Evolutionary conservation across 2,329 filamentous ascomycete genomes (phyloP).

Genomic region (Fusarium armeniacum): DNA sequence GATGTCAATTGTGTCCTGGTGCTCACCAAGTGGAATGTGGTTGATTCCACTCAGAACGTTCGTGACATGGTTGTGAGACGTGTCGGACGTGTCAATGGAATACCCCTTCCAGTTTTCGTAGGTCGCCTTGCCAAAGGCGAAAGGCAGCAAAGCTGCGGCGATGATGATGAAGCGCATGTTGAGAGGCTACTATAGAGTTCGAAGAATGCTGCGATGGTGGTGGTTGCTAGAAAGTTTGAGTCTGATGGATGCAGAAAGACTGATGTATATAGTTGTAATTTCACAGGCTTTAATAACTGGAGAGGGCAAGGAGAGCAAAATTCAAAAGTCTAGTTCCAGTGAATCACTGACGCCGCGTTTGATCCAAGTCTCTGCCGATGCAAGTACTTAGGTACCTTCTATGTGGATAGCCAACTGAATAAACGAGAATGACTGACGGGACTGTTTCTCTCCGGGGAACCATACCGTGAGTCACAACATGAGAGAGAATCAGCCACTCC

Average conservation of each 20-base stretch:
- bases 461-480: not conserved
- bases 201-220: not conserved
- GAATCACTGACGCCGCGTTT: conserved; percentile 3
- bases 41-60: conserved; percentile 36
- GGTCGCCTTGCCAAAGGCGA: conserved; percentile 38
- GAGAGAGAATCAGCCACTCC: not conserved
- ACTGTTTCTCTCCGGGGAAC: not conserved
- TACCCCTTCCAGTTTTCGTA: conserved; percentile 50
- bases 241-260: not conserved
- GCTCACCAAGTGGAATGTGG: conserved; percentile 46
- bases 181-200: not conserved
- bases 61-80: conserved; percentile 32
- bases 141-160: conserved; percentile 25
- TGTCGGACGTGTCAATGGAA: conserved; percentile 40
- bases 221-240: not conserved
- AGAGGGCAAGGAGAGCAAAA: not conserved
- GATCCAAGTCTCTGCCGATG: too few species aligned
- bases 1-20: conserved; percentile 45
- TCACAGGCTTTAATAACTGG: not conserved
- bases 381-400: not conserved
- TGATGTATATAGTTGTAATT: conserved; percentile 14
- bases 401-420: too few species aligned
- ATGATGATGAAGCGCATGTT: conserved; percentile 26
- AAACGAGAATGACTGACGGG: not conserved
- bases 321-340: not conserved